Evolutionary conservation across 164 flowering plant species (phyloP).

Genomic region (Magnolia kwangsiensis): DNA sequence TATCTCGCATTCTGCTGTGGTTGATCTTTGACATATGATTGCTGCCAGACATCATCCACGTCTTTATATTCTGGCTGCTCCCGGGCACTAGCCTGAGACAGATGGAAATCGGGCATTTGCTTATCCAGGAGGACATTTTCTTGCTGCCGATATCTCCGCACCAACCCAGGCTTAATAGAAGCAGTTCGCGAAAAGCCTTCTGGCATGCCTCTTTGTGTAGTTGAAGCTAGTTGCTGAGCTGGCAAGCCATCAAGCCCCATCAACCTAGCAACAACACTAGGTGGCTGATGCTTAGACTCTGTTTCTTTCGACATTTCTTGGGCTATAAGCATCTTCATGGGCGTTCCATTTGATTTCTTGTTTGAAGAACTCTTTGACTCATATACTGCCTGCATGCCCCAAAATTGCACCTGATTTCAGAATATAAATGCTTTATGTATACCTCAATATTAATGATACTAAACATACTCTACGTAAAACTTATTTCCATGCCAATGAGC

Average conservation of each 20-base stretch:
- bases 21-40: constrained; percentile 34
- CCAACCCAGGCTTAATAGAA: constrained; percentile 28
- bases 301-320: constrained; percentile 86
- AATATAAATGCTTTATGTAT: neutral
- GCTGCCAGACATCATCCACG: constrained; percentile 62
- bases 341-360: constrained; percentile 60
- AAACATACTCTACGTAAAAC: neutral
- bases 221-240: constrained; percentile 32
- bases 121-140: constrained; percentile 32
- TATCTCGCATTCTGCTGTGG: constrained; percentile 36
- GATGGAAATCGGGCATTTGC: constrained; percentile 31
- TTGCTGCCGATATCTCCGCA: constrained; percentile 38
- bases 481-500: neutral
- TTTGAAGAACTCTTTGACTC: constrained; percentile 46
- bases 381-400: constrained; percentile 45
- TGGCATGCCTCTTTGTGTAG: constrained; percentile 34
- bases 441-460: constrained; percentile 1
- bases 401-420: constrained; percentile 6
- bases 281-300: constrained; percentile 54
- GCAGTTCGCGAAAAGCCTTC: constrained; percentile 31
- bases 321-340: constrained; percentile 92
- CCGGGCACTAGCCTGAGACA: constrained; percentile 14
- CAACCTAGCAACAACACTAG: constrained; percentile 85
- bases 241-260: constrained; percentile 97
- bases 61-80: constrained; percentile 53